Conservation (phyloP, 805 yeast species). For the Ogataea ramenticola region DNA sequence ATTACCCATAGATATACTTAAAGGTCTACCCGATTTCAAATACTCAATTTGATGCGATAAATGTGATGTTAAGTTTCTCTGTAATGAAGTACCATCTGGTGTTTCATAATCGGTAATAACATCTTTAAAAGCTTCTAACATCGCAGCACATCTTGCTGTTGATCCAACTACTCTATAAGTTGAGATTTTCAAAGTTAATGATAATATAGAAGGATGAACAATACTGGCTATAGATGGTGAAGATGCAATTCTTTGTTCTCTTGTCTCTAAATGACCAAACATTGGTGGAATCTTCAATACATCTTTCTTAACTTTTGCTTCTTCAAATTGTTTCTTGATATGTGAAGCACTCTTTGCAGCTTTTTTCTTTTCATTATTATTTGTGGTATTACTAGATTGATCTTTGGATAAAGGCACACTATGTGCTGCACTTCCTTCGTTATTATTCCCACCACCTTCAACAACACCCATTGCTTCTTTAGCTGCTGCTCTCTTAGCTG, state of each 20-base stretch:
- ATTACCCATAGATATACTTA: conserved; percentile 93
- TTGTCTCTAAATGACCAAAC: conserved; percentile 73
- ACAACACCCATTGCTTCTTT: conserved; percentile 44
- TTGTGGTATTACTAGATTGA: no score
- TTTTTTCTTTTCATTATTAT: conserved; percentile 16
- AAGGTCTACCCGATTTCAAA: conserved; percentile 82
- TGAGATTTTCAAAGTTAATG: conserved; percentile 73
- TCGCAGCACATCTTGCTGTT: conserved; percentile 72
- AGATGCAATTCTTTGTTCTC: conserved; percentile 63
- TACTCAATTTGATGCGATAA: conserved; percentile 90
- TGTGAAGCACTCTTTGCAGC: conserved; percentile 41
- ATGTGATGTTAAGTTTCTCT: conserved; percentile 83
- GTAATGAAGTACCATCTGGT: conserved; percentile 76
- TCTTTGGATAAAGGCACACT: neutral
- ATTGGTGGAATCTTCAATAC: conserved; percentile 51
- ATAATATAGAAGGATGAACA: conserved; percentile 80
- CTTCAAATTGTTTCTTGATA: conserved; percentile 46
- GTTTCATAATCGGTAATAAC: conserved; percentile 78
- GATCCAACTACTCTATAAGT: conserved; percentile 88
- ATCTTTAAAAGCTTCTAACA: conserved; percentile 76
- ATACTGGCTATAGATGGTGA: conserved; percentile 54
- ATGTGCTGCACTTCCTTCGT: neutral
- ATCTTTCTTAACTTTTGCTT: conserved; percentile 38
- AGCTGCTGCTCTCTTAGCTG: conserved; percentile 86
- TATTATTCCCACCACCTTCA: no score